Evolutionary conservation across 257 asterid genomes (phyloP), one percentile per base, ranked within the genome.

Genomic region (Leonotis leonurus): DNA sequence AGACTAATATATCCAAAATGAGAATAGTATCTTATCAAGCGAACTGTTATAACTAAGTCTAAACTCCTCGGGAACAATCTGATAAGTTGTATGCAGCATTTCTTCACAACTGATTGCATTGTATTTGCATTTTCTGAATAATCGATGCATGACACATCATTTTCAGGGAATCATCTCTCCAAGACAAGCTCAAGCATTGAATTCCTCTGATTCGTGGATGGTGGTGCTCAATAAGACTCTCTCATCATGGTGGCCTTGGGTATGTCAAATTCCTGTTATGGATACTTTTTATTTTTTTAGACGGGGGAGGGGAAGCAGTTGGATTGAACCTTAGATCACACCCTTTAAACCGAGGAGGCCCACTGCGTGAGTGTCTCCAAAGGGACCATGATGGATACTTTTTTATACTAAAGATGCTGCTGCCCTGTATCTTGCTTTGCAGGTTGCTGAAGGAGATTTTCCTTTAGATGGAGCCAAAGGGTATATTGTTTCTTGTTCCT

Each of bases 191-290:
- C 84, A 83, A 63, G 41, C 61, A 10, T 69, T 78, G 29, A 75
- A 79, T 56, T 52, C 61, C 70, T 29, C 87, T 52, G 86, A 84
- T 80, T 78, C 69, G 52, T 91, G 98, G 98, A 75, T 86, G 37
- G 62, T 78, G 3, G 62, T 64, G 63, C 84, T 91, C 59, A 63
- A 77, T 54, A 88, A 78, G 79, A 74, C 81, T 62, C 87, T 91
- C 51, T 64, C 73, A 45, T 32, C 12, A 65, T 84, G 95, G 94
- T 91, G 98, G 98, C 95, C 77, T 69, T 91, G 96, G 96, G 96
- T 91, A 81, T 55, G 90, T 55, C 52, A 55, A 65, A 65, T 66
- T 52, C 37, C 27, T 69, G 30, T 18, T 30, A 29, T 18, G n/a
- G 46, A 32, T 56, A 32, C 32, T 53, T 71, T 30, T 22, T 10